These are phyloP conservation scores for Trichophyton mentagrophytes DNA, from an alignment of 2,329 filamentous ascomycete species.

Conservation along the genomic window DNA sequence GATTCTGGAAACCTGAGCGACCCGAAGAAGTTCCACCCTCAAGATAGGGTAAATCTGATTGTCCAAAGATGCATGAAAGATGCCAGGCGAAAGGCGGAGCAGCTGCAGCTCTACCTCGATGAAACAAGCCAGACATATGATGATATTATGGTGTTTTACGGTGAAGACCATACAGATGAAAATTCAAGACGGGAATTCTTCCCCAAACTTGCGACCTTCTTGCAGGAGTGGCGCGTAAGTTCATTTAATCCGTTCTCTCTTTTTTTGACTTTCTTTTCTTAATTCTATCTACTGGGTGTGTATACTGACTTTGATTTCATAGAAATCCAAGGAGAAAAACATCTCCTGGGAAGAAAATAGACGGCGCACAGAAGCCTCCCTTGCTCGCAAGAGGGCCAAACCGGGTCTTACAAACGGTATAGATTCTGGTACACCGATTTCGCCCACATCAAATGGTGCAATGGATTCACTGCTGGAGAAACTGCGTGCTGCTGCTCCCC, in stretches of 20 bases:
- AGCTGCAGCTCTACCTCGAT: conserved; percentile 84
- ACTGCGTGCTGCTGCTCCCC: conserved; percentile 79
- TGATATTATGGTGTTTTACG: conserved; percentile 93
- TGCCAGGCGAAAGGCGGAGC: conserved; percentile 84
- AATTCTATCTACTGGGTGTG: not conserved
- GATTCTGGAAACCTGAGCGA: conserved; percentile 92
- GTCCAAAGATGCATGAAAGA: conserved; percentile 95
- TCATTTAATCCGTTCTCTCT: not conserved
- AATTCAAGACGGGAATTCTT: conserved; percentile 94
- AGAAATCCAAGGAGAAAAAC: conserved; percentile 91
- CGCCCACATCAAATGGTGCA: conserved; percentile 66
- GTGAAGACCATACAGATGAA: conserved; percentile 83
- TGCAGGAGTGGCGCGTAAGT: conserved; percentile 75
- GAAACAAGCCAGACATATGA: conserved; percentile 86
- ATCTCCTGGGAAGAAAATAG: conserved; percentile 65
- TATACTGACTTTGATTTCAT: not conserved
- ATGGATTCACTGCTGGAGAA: conserved; percentile 97
- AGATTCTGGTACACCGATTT: conserved; percentile 41
- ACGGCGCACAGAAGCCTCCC: conserved; percentile 75
- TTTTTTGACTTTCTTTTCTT: conserved; percentile 4
- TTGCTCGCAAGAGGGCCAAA: conserved; percentile 65
- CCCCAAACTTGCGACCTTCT: conserved; percentile 76
- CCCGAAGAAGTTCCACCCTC: conserved; percentile 93
- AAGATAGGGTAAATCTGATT: conserved; percentile 84
- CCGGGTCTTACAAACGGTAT: conserved; percentile 52